Evolutionary conservation across 768 basidiomycete species (phyloP), one percentile per base, ranked within the genome.

Genomic region (Hydnomerulius pinastri): DNA sequence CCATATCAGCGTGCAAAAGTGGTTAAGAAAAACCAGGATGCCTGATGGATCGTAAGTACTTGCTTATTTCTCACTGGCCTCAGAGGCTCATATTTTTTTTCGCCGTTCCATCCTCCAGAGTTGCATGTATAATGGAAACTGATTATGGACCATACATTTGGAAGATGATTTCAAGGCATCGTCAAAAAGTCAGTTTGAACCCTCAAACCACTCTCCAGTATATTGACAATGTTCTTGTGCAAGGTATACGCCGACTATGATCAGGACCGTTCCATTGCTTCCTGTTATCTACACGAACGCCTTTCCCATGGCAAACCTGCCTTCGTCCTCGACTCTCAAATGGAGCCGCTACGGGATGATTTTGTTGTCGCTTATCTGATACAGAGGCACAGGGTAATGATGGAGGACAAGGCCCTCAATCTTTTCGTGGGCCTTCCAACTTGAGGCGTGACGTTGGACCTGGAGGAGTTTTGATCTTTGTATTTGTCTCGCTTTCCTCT

Each of bases 291-390:
- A 27, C 42, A 61, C 9, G 40, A 21, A 7, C 40, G 51, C 1
- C 41, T 45, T 24, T 33, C 53, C 4, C 15, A 11, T 1, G 23
- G n/a, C 15, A 48, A 52, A 20, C 68, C 63, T 0, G 62, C 60
- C 2, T 49, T 68, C 24, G 11, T 62, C 23, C 39, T 69, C 13
- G 56, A 65, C 27, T 50, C 52, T 6, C 23, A 35, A 13, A 61
- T 59, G 3, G 66, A 68, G 44, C 61, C 61, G 4, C 48, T 68
- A 11, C 51, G 66, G 21, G 68, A 68, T n/a, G 68, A 65, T 6
- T 54, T 69, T 30, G 47, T 64, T 11, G 50, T 69, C 13, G 59
- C 56, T 8, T 68, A 69, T 46, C 37, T 65, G 21, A 28, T 68
- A 11, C 68, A 68, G 21, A 60, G 55, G 46, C 54, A 65, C 25